A percentile compares a stretch with the other conserved stretches of the same genome.
Evolutionary conservation across 2,329 filamentous ascomycete genomes (phyloP).

Genomic region (Curvularia verruculosa): DNA sequence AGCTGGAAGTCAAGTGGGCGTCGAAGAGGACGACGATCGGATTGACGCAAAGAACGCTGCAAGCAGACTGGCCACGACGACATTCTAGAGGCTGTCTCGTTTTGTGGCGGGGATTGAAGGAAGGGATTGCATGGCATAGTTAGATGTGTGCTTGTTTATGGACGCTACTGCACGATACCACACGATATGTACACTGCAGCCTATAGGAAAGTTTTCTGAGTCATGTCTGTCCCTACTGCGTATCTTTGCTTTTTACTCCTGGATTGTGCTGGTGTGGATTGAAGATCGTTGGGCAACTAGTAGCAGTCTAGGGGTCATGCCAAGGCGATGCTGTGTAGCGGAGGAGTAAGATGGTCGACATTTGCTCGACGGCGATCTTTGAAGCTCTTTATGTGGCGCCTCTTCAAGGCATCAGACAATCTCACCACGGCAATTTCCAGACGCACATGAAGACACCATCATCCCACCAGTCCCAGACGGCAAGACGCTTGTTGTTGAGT

Average conservation of each 20-base stretch:
- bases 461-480: neutral
- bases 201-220: constrained; percentile 5
- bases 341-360: neutral
- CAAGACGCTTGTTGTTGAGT: constrained; percentile 4
- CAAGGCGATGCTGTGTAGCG: neutral
- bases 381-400: neutral
- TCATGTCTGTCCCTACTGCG: neutral
- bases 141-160: constrained; percentile 5
- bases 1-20: constrained; percentile 62
- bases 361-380: neutral
- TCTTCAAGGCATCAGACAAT: neutral
- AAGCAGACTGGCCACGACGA: constrained; percentile 90
- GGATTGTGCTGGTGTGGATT: neutral
- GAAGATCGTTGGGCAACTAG: neutral
- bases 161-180: constrained; percentile 13
- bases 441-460: neutral
- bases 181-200: constrained; percentile 9
- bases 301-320: neutral
- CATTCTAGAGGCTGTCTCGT: constrained; percentile 65
- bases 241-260: neutral
- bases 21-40: constrained; percentile 89
- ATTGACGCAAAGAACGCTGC: constrained; percentile 96
- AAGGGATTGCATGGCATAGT: neutral
- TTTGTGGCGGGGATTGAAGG: constrained; percentile 15
- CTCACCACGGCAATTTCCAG: neutral